Evolutionary conservation across 768 basidiomycete species (phyloP).

Genomic region (Myochromella boudieri): DNA sequence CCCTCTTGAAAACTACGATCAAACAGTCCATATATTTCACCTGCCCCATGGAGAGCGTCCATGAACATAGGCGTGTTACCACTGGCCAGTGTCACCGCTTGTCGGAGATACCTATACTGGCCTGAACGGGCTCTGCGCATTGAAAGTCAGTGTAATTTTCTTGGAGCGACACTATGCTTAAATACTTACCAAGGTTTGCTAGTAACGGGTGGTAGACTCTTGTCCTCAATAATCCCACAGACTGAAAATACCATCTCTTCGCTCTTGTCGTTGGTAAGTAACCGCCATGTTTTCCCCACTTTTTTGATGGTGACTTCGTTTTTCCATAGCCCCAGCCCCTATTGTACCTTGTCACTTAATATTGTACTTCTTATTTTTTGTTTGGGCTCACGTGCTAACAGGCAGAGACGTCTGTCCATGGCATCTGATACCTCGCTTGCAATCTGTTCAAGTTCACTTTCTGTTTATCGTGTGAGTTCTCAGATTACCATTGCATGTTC

Average conservation of each 20-base stretch:
- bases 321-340: too few relatives aligned
- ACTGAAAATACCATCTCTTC: constrained; percentile 10
- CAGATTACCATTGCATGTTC: too few relatives aligned
- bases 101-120: constrained; percentile 1
- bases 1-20: constrained; percentile 6
- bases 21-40: constrained; percentile 3
- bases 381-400: too few relatives aligned
- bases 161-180: not conserved
- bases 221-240: constrained; percentile 3
- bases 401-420: too few relatives aligned
- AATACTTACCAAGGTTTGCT: constrained; percentile 11
- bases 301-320: too few relatives aligned
- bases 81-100: not conserved
- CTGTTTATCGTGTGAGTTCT: too few relatives aligned
- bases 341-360: too few relatives aligned
- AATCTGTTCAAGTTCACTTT: too few relatives aligned
- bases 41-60: not conserved
- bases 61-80: not conserved
- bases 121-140: not conserved
- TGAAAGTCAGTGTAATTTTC: not conserved
- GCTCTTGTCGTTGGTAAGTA: not conserved
- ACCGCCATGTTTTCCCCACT: not conserved
- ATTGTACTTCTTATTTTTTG: too few relatives aligned
- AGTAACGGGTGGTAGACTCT: constrained; percentile 8
- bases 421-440: too few relatives aligned